phyloP scores from a whole-genome alignment of 148 eudicot genomes.

The Fagopyrum esculentum region DNA sequence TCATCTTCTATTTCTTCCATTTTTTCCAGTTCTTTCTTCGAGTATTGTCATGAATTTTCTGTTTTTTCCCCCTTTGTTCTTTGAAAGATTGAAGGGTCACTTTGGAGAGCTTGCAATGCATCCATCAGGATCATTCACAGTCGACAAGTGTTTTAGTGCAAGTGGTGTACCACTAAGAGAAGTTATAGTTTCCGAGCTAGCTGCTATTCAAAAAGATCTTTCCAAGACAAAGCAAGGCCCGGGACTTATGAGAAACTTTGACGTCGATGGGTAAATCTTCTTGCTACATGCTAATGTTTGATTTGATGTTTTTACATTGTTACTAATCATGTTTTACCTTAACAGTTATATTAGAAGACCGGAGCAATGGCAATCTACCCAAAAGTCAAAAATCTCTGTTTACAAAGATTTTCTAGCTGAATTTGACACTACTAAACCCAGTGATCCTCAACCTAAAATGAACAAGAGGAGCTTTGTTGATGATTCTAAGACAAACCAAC shows the following conservation, averaged over 20 bases:
- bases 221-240: conserved; percentile 84
- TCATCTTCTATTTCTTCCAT: not conserved
- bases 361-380: conserved; percentile 82
- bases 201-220: conserved; percentile 63
- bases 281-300: not conserved
- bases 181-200: conserved; percentile 65
- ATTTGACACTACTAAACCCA: conserved; percentile 38
- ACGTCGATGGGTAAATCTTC: conserved; percentile 69
- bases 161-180: conserved; percentile 60
- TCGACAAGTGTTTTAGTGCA: conserved; percentile 72
- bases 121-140: conserved; percentile 77
- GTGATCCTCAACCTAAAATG: conserved; percentile 14
- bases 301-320: not conserved
- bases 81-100: conserved; percentile 69
- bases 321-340: conserved; percentile 14
- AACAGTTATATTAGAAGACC: conserved; percentile 63
- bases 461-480: conserved; percentile 36
- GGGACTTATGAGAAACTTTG: conserved; percentile 69
- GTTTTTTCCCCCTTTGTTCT: not conserved
- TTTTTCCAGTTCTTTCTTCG: conserved; percentile 5
- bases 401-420: conserved; percentile 56
- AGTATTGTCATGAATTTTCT: not conserved
- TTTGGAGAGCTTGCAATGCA: conserved; percentile 77
- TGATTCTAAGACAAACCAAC: conserved; percentile 31
- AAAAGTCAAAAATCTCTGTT: conserved; percentile 61